These are phyloP conservation scores for Volvox reticuliferus DNA, from an alignment of 139 green algal genomes.

Conservation along the genomic window DNA sequence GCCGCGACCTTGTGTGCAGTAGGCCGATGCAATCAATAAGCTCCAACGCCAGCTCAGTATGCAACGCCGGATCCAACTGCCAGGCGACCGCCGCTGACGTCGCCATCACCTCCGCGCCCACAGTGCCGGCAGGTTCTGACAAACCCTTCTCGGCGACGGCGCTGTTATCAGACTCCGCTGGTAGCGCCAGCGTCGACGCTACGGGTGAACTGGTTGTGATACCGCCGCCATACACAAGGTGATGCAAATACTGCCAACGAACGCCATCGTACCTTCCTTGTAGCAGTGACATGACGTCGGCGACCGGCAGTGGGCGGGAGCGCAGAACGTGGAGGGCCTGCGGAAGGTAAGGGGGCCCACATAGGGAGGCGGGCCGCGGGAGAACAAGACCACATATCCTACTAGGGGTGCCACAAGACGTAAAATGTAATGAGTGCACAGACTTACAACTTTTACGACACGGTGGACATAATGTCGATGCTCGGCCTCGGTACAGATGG, in stretches of 20 bases:
- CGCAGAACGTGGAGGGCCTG: conserved; percentile 49
- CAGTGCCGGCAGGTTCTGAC: neutral
- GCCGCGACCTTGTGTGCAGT: neutral
- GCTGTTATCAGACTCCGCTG: neutral
- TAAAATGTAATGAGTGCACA: no score
- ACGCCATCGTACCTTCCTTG: conserved; percentile 52
- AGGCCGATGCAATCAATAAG: conserved; percentile 51
- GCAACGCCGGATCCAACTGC: conserved; percentile 48
- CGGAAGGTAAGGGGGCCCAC: neutral
- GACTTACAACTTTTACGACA: no score
- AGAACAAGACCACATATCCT: no score
- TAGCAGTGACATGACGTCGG: conserved; percentile 47
- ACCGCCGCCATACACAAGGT: conserved; percentile 62
- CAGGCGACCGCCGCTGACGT: neutral
- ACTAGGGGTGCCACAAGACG: no score
- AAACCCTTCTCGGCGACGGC: neutral
- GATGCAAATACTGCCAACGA: conserved; percentile 76
- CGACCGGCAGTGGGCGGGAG: conserved; percentile 18
- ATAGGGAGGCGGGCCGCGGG: no score
- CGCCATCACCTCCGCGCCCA: neutral
- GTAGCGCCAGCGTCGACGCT: neutral
- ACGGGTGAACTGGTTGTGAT: neutral
- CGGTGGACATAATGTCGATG: no score
- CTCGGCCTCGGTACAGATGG: no score
- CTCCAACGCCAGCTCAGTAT: conserved; percentile 77